Evolutionary conservation across 2,329 filamentous ascomycete species (phyloP), one percentile per base, ranked within the genome.

Genomic region (Pseudocercospora eumusae): DNA sequence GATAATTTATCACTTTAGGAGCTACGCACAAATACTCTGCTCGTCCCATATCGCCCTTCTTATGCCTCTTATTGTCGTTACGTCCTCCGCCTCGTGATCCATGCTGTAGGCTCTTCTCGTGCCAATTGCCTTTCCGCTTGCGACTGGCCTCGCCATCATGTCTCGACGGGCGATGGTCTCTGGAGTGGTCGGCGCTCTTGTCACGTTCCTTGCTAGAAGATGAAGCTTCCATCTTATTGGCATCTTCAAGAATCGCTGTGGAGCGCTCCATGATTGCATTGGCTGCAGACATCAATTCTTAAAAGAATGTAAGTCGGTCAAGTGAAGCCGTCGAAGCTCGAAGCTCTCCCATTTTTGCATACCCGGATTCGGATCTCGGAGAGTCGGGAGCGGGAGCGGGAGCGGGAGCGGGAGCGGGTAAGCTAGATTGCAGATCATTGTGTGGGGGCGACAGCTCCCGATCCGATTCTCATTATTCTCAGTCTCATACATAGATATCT

Each of bases 1-100:
- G n/a, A 57, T 33, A 21, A 27, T 50, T 36, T 33, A 36, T 23
- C 44, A 49, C 15, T 18, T 8, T 40, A 42, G n/a, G 18, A 54
- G 18, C 10, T 49, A 77, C 83, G 74, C 80, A 89, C 88, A 82
- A 82, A 77, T 85, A 88, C 74, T 87, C 86, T 64, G 79, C 80
- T 76, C 88, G 80, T 70, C 88, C 87, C 84, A 88, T 79, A 84
- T 88, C 84, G 75, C 81, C 81, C 74, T 84, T 87, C 84, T 86
- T 86, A 82, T 73, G 68, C 63, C 72, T 65, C 67, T 70, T 70
- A 69, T 66, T 65, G 72, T 74, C 66, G 59, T 71, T 64, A 66
- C 65, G 68, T 62, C 60, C 61, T 47, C 67, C 63, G 18, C 52
- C 52, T 40, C 52, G 55, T 58, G 67, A 62, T 56, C 70, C 66